Evolutionary conservation across 2,329 filamentous ascomycete species (phyloP).

Genomic region (Aspergillus felis): DNA sequence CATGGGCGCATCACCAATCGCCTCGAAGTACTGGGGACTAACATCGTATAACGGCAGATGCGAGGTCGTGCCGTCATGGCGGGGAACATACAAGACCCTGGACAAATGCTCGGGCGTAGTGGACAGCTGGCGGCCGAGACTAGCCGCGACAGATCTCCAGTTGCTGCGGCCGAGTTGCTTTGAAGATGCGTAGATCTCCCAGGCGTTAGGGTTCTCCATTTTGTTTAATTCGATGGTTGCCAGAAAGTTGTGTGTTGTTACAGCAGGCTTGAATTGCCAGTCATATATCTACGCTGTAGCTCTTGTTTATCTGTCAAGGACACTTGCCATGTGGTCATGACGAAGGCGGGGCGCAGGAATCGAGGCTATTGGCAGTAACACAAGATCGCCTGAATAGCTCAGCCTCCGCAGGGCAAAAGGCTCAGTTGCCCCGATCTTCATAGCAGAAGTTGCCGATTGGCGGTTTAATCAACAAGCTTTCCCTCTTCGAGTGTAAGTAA

Average conservation of each 20-base stretch:
- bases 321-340: neutral
- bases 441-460: too few species aligned
- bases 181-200: neutral
- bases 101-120: neutral
- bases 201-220: neutral
- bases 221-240: neutral
- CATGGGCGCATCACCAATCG: conserved; percentile 1
- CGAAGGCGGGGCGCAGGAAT: neutral
- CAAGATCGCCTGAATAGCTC: too few species aligned
- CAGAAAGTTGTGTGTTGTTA: neutral
- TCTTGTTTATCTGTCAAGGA: neutral
- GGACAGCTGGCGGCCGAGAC: neutral
- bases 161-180: neutral
- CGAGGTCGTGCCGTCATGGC: neutral
- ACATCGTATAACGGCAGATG: conserved; percentile 3
- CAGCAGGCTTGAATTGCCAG: neutral
- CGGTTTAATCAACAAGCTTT: too few species aligned
- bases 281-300: neutral
- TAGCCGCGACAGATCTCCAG: neutral
- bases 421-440: too few species aligned
- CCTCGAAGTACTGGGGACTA: neutral
- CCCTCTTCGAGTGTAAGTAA: too few species aligned
- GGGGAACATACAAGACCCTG: conserved; percentile 6
- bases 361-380: too few species aligned
- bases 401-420: too few species aligned